Base-by-base conservation (phyloP, 306 rosid species). In the Comarum palustre region DNA sequence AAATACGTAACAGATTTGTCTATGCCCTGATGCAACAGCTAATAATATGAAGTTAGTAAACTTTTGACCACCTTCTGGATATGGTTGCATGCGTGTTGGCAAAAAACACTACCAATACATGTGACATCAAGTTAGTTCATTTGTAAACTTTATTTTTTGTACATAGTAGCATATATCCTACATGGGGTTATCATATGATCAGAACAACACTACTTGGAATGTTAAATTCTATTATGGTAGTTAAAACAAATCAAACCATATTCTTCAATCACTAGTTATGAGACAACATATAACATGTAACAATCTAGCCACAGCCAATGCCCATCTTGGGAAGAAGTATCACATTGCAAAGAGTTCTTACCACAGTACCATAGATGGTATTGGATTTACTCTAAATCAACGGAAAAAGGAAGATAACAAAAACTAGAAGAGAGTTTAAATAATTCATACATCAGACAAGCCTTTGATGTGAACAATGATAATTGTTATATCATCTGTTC, bases 401-500 rank as follows among this genome's bases (percentile, higher is more conserved):
- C 54, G 63, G 34, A 17, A 58, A 25, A 54, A 17, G 1, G 17
- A 24, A 43, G 42, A 62, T 36, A 8, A 31, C 4, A 45, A 63
- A 75, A 41, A 17, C 64, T 15, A 31, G 41, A 31, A 32, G 41
- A 64, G 61, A 64, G 62, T 76, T 77, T 57, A 71, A 57, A 80
- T 68, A 50, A 72, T 62, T 42, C 92, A 74, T 95, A 91, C 99
- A 90, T 87, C 82, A 76, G 90, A 75, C 66, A 88, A 71, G 84
- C 92, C 96, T 87, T 85, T 95, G 86, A 95, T 83, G 83, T 91
- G 97, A 75, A 88, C 93, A 43, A 91, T 78, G 84, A 91, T 88
- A 66, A 95, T 91, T 6, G 99, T 91, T 77, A 95, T 95, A 83
- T 95, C 99, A 77, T 95, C 99, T 22, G 99, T 95, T 71, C 97